A percentile compares a stretch with the other conserved stretches of the same genome.
These are phyloP conservation scores for Bonia amplexicaulis DNA, from an alignment of 176 grass and related monocot species.

Conservation along the genomic window DNA sequence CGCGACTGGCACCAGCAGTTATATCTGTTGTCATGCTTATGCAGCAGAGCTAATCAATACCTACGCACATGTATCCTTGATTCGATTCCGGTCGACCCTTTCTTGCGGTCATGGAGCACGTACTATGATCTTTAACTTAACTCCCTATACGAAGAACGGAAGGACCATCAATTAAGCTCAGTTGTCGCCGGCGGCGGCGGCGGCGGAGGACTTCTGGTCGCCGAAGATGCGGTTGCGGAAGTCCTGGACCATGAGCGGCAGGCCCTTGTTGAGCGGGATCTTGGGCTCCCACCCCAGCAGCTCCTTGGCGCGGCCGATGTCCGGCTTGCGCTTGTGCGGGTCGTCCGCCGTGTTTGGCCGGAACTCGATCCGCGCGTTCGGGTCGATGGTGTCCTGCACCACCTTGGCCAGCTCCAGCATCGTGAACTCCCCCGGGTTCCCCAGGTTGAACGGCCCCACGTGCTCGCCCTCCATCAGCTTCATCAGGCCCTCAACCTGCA, in stretches of 20 bases:
- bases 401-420: slow-evolving; percentile 93
- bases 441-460: slow-evolving; percentile 78
- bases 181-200: slow-evolving; percentile 7
- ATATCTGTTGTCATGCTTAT: background rate
- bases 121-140: too few species aligned
- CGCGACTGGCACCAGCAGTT: background rate
- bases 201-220: slow-evolving; percentile 23
- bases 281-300: slow-evolving; percentile 81
- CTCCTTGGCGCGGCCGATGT: slow-evolving; percentile 75
- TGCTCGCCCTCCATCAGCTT: slow-evolving; percentile 84
- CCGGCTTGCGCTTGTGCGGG: slow-evolving; percentile 91
- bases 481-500: slow-evolving; percentile 82
- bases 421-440: slow-evolving; percentile 84
- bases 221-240: slow-evolving; percentile 74
- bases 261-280: slow-evolving; percentile 52
- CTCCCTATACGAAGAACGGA: background rate
- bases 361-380: slow-evolving; percentile 70
- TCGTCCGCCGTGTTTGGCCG: slow-evolving; percentile 72
- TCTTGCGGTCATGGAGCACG: background rate
- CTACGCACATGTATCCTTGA: background rate
- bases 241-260: slow-evolving; percentile 81
- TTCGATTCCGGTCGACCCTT: background rate
- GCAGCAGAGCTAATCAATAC: background rate
- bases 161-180: background rate
- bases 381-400: slow-evolving; percentile 86